A percentile compares a stretch with the other conserved stretches of the same genome.
Conservation (phyloP, 306 rosid genomes). For the Hylodesmum podocarpum region DNA sequence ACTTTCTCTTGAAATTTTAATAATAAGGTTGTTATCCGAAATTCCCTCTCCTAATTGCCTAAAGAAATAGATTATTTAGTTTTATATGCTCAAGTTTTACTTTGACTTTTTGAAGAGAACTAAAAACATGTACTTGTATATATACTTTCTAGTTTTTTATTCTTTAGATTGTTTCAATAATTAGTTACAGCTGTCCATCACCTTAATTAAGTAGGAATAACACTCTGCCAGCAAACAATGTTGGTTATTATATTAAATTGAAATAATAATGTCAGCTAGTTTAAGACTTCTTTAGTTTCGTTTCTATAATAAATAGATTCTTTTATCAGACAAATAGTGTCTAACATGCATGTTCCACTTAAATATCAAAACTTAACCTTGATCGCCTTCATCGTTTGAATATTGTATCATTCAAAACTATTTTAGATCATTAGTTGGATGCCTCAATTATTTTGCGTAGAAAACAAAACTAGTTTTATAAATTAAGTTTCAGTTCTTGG, state of each 20-base stretch:
- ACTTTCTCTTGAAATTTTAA: constrained; percentile 24
- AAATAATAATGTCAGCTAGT: not conserved
- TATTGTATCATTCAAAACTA: constrained; percentile 19
- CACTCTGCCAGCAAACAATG: constrained; percentile 27
- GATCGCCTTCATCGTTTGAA: constrained; percentile 27
- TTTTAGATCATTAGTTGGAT: constrained; percentile 10
- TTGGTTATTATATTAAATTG: not conserved
- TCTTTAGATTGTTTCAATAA: not conserved
- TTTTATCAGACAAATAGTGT: constrained; percentile 25
- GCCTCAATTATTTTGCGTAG: not conserved
- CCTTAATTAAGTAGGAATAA: constrained; percentile 28
- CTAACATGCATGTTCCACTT: constrained; percentile 38
- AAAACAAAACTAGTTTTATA: not conserved
- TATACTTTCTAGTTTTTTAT: constrained; percentile 16
- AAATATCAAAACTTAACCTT: not conserved
- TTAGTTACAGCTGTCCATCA: constrained; percentile 24
- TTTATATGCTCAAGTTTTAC: constrained; percentile 5
- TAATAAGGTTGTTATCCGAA: constrained; percentile 34
- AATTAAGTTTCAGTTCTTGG: constrained; percentile 4
- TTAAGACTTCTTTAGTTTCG: not conserved
- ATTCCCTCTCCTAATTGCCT: constrained; percentile 47
- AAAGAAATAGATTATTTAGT: not conserved
- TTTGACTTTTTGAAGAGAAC: constrained; percentile 16
- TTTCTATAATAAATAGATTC: constrained; percentile 17
- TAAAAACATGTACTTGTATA: not conserved